Evolutionary conservation across 345 rosid species (phyloP), one percentile per base, ranked within the genome.

Genomic region (Rhodomyrtus tomentosa): DNA sequence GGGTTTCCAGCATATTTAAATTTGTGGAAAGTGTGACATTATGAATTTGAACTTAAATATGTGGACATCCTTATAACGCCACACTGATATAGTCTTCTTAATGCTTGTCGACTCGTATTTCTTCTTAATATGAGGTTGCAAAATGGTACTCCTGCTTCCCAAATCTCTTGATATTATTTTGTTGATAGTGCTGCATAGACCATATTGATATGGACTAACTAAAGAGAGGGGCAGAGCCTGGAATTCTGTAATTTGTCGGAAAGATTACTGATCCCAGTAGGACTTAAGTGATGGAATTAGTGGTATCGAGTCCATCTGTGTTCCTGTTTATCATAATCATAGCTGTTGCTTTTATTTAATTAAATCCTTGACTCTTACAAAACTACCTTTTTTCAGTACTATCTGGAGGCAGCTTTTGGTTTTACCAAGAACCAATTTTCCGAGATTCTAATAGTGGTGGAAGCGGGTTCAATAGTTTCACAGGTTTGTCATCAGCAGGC

Each of bases 351-450:
- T 76, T 24, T 56, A 74, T 3, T 48, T 79, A 80, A 24, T 38
- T 82, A 79, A 24, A 40, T 81, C 14, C 22, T 36, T 32, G 68
- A 79, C 53, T 6, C 49, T 51, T n/a, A 4, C 36, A 49, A 54
- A 42, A 36, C 51, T 81, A 16, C 38, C 45, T 51, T 36, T 83
- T 58, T 80, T 59, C 88, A 86, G 85, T 86, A 86, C 81, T 86
- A 86, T 84, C 88, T 86, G 36, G 81, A 86, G 85, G 91, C 94
- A 68, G 86, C 62, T 82, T 92, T 92, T 53, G 92, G 92, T 76
- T 92, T 88, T 80, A 74, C 50, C 88, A 92, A 90, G 91, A 86
- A 90, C 80, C 94, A 90, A 58, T 88, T 87, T 81, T 90, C 94
- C 1, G 92, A 92, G 90, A 89, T 92, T 74, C 86, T 89, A n/a